Percentiles rank a stretch among this genome's conserved stretches.
Conservation (phyloP, 768 basidiomycete species). For the Mycena polygramma region DNA sequence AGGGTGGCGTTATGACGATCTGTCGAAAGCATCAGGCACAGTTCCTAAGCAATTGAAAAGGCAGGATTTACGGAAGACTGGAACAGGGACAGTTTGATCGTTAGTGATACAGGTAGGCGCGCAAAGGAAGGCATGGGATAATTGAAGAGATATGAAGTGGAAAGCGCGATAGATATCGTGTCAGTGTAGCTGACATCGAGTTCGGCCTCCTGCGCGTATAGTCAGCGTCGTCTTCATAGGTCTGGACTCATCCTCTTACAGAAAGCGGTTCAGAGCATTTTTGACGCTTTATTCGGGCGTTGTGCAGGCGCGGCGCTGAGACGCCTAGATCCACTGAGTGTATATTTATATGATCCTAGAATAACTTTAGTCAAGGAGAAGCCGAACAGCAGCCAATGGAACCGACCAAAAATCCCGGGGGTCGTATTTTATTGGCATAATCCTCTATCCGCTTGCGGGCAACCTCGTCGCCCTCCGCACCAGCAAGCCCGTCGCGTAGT, state of each 20-base stretch:
- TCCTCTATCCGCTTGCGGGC: conserved; percentile 84
- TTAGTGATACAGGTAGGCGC: conserved; percentile 84
- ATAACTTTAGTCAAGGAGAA: conserved; percentile 3
- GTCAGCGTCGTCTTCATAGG: conserved; percentile 27
- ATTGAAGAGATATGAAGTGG: conserved; percentile 86
- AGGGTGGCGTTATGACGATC: conserved; percentile 76
- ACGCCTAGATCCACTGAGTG: conserved; percentile 87
- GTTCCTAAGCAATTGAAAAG: conserved; percentile 14
- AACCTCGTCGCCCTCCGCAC: conserved; percentile 85
- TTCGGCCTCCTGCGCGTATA: conserved; percentile 72
- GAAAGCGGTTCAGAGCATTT: conserved; percentile 41
- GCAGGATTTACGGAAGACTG: conserved; percentile 68
- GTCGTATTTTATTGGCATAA: conserved; percentile 84
- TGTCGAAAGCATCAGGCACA: conserved; percentile 44
- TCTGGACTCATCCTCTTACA: conserved; percentile 42
- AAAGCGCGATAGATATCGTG: conserved; percentile 84
- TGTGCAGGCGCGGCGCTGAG: conserved; percentile 82
- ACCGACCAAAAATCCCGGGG: conserved; percentile 75
- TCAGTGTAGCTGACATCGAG: conserved; percentile 90
- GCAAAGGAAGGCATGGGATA: conserved; percentile 89
- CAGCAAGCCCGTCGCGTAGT: conserved; percentile 76
- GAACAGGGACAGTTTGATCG: conserved; percentile 82
- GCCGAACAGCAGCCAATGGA: conserved; percentile 15
- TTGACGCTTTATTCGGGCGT: conserved; percentile 69
- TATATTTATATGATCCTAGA: conserved; percentile 87